phyloP scores from a whole-genome alignment of 805 yeast species.

The Saccharomycopsis oosterbeekiorum region DNA sequence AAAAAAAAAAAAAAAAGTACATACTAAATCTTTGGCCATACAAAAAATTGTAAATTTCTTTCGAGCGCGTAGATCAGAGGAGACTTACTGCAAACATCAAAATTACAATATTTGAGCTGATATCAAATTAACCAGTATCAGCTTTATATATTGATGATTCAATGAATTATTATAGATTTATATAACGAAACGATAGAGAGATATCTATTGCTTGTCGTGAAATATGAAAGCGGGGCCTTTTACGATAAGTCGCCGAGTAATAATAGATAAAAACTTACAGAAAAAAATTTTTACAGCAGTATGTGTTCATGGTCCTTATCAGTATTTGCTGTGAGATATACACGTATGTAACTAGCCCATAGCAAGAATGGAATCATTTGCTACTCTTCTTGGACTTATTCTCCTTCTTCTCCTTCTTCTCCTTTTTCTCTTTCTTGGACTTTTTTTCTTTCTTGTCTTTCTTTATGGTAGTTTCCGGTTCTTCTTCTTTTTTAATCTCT shows the following conservation, averaged over 20 bases:
- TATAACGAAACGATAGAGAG: no score
- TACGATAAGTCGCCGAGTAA: not conserved
- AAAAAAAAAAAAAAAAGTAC: not conserved
- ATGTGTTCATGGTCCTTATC: not conserved
- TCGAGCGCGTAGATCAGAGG: not conserved
- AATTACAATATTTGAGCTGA: no score
- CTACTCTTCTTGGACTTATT: conserved; percentile 4
- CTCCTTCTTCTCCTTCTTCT: conserved; percentile 12
- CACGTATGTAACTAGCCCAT: not conserved
- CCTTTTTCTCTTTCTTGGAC: conserved; percentile 5
- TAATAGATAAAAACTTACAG: not conserved
- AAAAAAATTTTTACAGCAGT: not conserved
- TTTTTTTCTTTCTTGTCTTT: conserved; percentile 13
- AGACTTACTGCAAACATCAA: no score
- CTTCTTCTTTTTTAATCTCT: not conserved
- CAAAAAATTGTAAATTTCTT: not conserved
- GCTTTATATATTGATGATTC: no score
- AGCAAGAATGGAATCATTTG: not conserved
- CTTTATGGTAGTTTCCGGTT: conserved; percentile 6
- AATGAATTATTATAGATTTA: no score
- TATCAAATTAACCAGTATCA: no score
- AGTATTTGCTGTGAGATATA: no score
- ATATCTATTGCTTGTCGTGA: no score
- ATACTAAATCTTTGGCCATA: not conserved
- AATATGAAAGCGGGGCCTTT: no score